Evolutionary conservation across 192 early-diverging fungal species (phyloP).

Genomic region (Coemansia asiatica): DNA sequence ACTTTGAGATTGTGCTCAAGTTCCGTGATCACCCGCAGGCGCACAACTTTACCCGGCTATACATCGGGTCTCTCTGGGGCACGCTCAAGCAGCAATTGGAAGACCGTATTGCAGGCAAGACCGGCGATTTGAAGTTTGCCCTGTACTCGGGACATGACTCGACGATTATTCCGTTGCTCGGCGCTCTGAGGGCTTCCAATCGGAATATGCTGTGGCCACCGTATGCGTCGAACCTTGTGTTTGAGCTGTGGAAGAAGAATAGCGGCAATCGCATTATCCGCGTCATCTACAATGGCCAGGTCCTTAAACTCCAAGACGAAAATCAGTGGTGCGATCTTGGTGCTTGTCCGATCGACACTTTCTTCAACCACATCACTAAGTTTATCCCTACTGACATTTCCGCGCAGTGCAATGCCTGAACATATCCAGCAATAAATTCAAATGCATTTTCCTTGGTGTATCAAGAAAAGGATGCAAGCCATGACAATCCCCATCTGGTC

Average conservation of each 20-base stretch:
- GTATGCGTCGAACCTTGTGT: slow-evolving; percentile 55
- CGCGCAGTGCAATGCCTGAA: slow-evolving; percentile 22
- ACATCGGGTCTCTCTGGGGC: slow-evolving; percentile 52
- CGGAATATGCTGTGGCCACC: slow-evolving; percentile 56
- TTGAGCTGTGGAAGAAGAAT: slow-evolving; percentile 57
- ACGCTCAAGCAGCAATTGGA: slow-evolving; percentile 44
- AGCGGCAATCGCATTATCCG: slow-evolving; percentile 49
- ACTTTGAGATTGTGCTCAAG: slow-evolving; percentile 32
- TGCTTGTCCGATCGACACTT: slow-evolving; percentile 38
- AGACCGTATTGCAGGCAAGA: slow-evolving; percentile 25
- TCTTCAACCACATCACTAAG: slow-evolving; percentile 28
- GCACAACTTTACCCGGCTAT: slow-evolving; percentile 29
- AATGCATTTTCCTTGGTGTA: too few species aligned
- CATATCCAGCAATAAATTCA: too few species aligned
- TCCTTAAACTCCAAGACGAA: slow-evolving; percentile 27
- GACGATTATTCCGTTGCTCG: slow-evolving; percentile 52
- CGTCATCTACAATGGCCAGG: slow-evolving; percentile 59
- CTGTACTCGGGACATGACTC: slow-evolving; percentile 59
- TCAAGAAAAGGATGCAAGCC: too few species aligned
- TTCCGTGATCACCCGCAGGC: slow-evolving; percentile 40
- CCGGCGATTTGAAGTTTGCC: slow-evolving; percentile 40
- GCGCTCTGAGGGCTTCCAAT: slow-evolving; percentile 33
- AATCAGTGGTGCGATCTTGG: slow-evolving; percentile 51
- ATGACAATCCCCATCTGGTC: too few species aligned
- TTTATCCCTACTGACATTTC: slow-evolving; percentile 41